phyloP scores from a whole-genome alignment of 2,329 filamentous ascomycete species.

The Microsporum ferrugineum region DNA sequence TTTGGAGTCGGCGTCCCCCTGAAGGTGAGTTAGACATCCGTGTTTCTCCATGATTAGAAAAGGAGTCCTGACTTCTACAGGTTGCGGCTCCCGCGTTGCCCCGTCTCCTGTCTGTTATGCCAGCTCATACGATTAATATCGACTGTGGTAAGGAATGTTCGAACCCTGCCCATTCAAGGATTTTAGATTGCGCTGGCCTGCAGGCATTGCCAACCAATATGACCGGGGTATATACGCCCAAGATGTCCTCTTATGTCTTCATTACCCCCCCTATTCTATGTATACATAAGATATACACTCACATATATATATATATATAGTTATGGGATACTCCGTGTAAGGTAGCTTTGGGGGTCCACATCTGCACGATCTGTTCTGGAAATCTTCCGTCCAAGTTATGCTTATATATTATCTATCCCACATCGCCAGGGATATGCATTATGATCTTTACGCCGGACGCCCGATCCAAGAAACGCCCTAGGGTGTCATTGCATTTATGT shows the following conservation, averaged over 20 bases:
- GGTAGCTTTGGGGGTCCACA: not conserved
- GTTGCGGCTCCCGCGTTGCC: not conserved
- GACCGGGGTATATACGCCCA: not conserved
- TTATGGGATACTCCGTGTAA: not conserved
- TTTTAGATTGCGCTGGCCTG: not conserved
- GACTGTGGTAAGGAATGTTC: not conserved
- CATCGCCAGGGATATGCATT: not conserved
- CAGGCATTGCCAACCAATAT: not conserved
- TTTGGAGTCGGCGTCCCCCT: not conserved
- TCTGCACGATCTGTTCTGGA: slow-evolving; percentile 1
- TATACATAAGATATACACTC: not conserved
- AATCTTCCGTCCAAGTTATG: slow-evolving; percentile 1
- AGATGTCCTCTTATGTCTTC: not conserved
- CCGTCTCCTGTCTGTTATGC: not conserved
- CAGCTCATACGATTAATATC: not conserved
- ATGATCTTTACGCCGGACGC: not conserved
- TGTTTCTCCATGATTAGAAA: not conserved
- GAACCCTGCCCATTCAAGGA: not conserved
- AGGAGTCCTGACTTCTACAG: not conserved
- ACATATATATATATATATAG: not conserved
- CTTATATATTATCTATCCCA: not conserved
- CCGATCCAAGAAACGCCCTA: not conserved
- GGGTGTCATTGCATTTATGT: not conserved
- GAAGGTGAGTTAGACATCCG: not conserved
- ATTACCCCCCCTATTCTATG: not conserved